Base-by-base conservation (phyloP, 257 asterid genomes). In the Nicotiana sylvestris region DNA sequence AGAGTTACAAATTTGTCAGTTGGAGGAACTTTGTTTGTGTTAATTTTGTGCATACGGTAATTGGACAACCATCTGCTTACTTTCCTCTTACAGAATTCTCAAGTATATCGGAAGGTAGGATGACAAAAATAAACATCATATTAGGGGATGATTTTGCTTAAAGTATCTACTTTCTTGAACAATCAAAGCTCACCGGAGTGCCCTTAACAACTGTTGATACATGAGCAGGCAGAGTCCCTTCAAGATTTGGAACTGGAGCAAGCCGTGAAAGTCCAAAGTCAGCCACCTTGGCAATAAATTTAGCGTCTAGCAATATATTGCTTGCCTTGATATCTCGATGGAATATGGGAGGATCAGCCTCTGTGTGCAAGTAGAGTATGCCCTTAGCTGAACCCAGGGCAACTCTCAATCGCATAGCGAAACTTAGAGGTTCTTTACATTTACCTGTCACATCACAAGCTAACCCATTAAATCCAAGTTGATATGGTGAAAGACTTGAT, bases 281-380 rank as follows among this genome's bases (percentile, higher is more conserved):
- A 8, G 99, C 96, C 78, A 96, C 99, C 87, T 96, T 96, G 21
- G 98, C 96, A 11, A 85, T 88, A 84, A 90, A 89, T 77, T 76
- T 94, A 4, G 92, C 81, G 92, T 96, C 99, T 79, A 96, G 81
- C 74, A 96, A 83, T 83, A 96, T 96, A 89, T 96, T 96, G 85
- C 93, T 94, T 69, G 99, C 93, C 92, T 96, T 96, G 62, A 96
- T 92, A 87, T 94, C 99, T n/a, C 99, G 95, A 82, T 96, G 99
- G 87, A 92, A 94, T 87, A 96, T 94, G 43, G 99, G 99, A 77
- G 99, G 99, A 89, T 94, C 89, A 70, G 99, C 99, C 88, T 96
- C 99, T 0, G 95, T 88, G 57, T 96, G 99, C 83, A 96, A 94
- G 92, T 96, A 96, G 65, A 96, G 97, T 65, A 96, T 91, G 87